Percentiles rank a stretch among this genome's conserved stretches.
These are phyloP conservation scores for Aspergillus oerlinghausenensis DNA, from an alignment of 2,329 filamentous ascomycete species.

Conservation along the genomic window DNA sequence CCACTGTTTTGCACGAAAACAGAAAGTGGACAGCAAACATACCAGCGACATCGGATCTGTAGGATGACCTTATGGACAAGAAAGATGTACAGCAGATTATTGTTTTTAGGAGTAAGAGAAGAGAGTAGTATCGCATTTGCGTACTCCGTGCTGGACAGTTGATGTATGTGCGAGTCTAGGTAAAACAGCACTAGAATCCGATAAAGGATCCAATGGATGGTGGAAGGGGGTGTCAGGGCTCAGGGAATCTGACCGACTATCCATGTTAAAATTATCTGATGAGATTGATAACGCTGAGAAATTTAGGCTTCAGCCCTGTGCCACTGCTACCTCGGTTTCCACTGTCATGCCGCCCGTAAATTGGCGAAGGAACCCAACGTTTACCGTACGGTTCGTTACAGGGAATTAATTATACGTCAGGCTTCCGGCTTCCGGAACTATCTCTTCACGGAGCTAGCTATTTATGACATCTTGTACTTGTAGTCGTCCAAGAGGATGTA, in stretches of 20 bases:
- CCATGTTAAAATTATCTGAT: neutral
- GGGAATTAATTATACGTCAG: neutral
- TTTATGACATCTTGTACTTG: neutral
- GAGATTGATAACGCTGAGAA: neutral
- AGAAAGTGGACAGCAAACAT: neutral
- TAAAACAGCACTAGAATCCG: no score
- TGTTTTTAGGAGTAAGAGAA: no score
- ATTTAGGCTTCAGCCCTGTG: neutral
- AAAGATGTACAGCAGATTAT: neutral
- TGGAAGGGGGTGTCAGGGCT: neutral
- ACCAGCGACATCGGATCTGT: slow-evolving; percentile 20
- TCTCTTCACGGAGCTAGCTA: neutral
- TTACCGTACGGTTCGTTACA: neutral
- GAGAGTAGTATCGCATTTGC: neutral
- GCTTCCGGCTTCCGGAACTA: neutral
- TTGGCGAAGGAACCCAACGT: no score
- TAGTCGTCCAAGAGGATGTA: neutral
- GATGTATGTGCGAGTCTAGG: neutral
- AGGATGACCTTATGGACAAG: neutral
- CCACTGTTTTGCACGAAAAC: neutral
- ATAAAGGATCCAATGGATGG: no score
- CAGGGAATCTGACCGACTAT: neutral
- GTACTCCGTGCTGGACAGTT: neutral
- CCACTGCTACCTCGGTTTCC: neutral
- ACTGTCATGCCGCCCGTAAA: neutral